Evolutionary conservation across 768 basidiomycete genomes (phyloP), one percentile per base, ranked within the genome.

Genomic region (Symmetrospora coprosmae): DNA sequence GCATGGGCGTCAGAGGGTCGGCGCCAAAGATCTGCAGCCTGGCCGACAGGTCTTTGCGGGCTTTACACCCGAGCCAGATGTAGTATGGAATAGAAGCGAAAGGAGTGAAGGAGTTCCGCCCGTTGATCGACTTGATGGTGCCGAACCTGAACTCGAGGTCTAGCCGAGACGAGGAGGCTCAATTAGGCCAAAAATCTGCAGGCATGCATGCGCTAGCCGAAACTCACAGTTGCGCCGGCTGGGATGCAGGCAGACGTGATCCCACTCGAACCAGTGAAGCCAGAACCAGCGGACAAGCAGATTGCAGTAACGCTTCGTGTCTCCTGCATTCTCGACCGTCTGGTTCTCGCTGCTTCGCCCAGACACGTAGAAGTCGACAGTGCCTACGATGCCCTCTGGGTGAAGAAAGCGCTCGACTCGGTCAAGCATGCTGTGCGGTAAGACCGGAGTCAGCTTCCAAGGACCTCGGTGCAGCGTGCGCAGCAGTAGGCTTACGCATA

Each of bases 91-190:
- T 81, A 60, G 2, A 30, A 25, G 33, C 4, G 21, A 37, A 48
- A 28, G 30, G 5, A 6, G 30, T 28, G 30, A 50, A 21, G 37
- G 16, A 55, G 61, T 48, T 31, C 52, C 65, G 65, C 49, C 21
- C 84, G 66, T 86, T 86, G 73, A 80, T 83, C 23, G 50, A 30
- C 16, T 55, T 51, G 66, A 82, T 79, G 27, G 84, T 85, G 38
- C 83, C 83, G 72, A 85, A 85, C 60, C 79, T 80, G 71, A 85
- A 84, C 70, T 87, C 85, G 33, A 86, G 76, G 70, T 86, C 86
- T 51, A 82, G 80, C 1, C 63, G 56, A 46, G 2, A 31, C 19
- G 9, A 23, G 11, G 25, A 46, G 16, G 25, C 25, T 49, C 6
- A 30, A 4, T 23, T 6, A 7, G 33, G 45, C 6, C 49, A 33